Evolutionary conservation across 2,329 filamentous ascomycete genomes (phyloP), one percentile per base, ranked within the genome.

Genomic region (Claviceps humidiphila): DNA sequence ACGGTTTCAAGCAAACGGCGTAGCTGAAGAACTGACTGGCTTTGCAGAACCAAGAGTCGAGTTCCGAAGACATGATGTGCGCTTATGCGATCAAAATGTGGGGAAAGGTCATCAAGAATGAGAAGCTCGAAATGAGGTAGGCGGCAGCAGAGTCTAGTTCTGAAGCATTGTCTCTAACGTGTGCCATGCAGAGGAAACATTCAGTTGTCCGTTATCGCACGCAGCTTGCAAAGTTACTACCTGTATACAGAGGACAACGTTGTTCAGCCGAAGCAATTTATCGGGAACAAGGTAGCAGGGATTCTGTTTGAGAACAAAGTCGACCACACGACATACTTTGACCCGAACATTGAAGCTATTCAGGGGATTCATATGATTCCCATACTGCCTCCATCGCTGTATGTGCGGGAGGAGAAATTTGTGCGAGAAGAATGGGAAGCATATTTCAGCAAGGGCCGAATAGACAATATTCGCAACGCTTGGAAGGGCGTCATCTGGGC

Each of bases 251-350:
- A 68, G 41, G 71, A 77, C 66, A 95, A 95, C 66, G 74, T 68
- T 50, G 68, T 75, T 17, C 80, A 95, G 60, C 91, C 91, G 0
- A 59, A 74, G 1, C 72, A 83, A n/a, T 95, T 94, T 64, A 82
- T 87, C 56, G 78, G 73, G 43, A 97, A 97, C 74, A 89, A 86
- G 68, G 80, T 76, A 40, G 74, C 75, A 2, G 80, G 80, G 5
- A 84, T 84, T 57, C 65, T 95, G 8, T 97, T 96, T 61, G 91
- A 97, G 69, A 96, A 96, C 73, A 97, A 97, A 70, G 78, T 89
- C 51, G 88, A 97, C 65, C 89, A 96, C 67, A 85, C 86, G 3
- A 96, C 91, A 1, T 96, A 89, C 69, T 96, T 96, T 61, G 87
- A 88, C 46, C 66, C 71, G 49, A 80, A 83, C 53, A 76, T 80